phyloP scores from a whole-genome alignment of 108 stramenopile species.

The Fragilariopsis cylindrus region DNA sequence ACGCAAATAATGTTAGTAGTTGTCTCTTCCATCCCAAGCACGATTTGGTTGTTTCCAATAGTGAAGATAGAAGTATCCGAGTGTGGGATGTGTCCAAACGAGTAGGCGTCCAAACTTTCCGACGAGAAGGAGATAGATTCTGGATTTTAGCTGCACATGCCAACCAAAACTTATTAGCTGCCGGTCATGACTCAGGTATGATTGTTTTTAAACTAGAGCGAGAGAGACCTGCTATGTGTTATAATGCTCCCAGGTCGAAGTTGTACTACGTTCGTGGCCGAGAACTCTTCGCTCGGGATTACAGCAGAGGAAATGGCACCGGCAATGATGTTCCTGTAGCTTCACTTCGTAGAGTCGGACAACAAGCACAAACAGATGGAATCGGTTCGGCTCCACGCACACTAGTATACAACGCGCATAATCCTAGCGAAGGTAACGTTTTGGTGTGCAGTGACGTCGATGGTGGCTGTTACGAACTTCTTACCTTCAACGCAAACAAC shows the following conservation, averaged over 20 bases:
- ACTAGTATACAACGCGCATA: constrained; percentile 94
- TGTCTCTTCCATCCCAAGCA: constrained; percentile 99
- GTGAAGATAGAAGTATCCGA: constrained; percentile 97
- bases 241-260: constrained; percentile 63
- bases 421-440: constrained; percentile 90
- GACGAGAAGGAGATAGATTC: constrained; percentile 97
- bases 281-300: constrained; percentile 94
- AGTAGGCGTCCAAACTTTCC: constrained; percentile 98
- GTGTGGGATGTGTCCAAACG: constrained; percentile 99
- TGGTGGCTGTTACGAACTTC: constrained; percentile 95
- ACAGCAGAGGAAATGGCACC: constrained; percentile 47
- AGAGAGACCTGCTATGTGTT: constrained; percentile 92
- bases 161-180: constrained; percentile 95
- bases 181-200: constrained; percentile 99
- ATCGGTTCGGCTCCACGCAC: constrained; percentile 91
- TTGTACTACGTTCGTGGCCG: constrained; percentile 96
- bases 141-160: constrained; percentile 96
- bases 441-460: constrained; percentile 90
- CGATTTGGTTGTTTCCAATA: constrained; percentile 97
- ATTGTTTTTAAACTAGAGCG: constrained; percentile 99
- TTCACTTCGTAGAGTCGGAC: constrained; percentile 88
- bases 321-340: constrained; percentile 92
- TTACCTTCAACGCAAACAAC: constrained; percentile 84
- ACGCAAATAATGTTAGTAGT: constrained; percentile 99
- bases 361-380: constrained; percentile 90